These are phyloP conservation scores for Aspergillus uvarum DNA, from an alignment of 2,329 filamentous ascomycete species.

Conservation along the genomic window DNA sequence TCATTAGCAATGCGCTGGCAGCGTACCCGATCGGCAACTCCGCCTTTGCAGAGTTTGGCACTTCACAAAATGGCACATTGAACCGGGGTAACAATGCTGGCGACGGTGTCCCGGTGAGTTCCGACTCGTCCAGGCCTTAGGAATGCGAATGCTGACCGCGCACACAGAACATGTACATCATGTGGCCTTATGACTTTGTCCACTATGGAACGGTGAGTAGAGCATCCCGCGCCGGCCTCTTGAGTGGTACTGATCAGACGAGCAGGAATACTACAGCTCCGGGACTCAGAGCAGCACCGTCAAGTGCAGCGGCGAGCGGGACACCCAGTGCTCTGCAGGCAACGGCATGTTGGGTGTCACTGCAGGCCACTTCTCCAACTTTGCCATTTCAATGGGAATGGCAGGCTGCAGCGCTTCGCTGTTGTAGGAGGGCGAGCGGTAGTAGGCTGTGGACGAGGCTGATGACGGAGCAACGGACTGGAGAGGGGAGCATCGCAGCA, in stretches of 20 bases:
- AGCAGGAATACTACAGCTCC: slow-evolving; percentile 30
- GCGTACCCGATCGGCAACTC: slow-evolving; percentile 34
- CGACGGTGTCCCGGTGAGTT: slow-evolving; percentile 31
- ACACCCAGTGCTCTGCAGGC: slow-evolving; percentile 29
- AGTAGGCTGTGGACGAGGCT: neutral
- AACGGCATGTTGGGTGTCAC: slow-evolving; percentile 27
- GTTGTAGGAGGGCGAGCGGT: neutral
- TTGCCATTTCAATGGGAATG: slow-evolving; percentile 21
- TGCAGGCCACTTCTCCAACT: slow-evolving; percentile 26
- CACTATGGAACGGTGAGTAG: slow-evolving; percentile 30
- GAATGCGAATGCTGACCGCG: neutral
- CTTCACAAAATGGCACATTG: slow-evolving; percentile 24
- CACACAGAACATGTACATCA: slow-evolving; percentile 29
- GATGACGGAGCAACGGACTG: neutral
- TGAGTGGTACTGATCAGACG: neutral
- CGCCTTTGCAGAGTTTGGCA: slow-evolving; percentile 27
- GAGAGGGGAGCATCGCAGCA: neutral
- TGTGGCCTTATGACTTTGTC: slow-evolving; percentile 21
- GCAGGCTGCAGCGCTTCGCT: slow-evolving; percentile 21
- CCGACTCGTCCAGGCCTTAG: neutral
- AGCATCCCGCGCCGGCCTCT: neutral
- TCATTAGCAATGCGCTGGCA: slow-evolving; percentile 34
- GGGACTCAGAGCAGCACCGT: slow-evolving; percentile 18
- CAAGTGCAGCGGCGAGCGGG: slow-evolving; percentile 27
- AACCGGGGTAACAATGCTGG: slow-evolving; percentile 28